Percentiles rank a stretch among this genome's conserved stretches.
Evolutionary conservation across 2,329 filamentous ascomycete genomes (phyloP).

Genomic region (Trichothecium roseum): DNA sequence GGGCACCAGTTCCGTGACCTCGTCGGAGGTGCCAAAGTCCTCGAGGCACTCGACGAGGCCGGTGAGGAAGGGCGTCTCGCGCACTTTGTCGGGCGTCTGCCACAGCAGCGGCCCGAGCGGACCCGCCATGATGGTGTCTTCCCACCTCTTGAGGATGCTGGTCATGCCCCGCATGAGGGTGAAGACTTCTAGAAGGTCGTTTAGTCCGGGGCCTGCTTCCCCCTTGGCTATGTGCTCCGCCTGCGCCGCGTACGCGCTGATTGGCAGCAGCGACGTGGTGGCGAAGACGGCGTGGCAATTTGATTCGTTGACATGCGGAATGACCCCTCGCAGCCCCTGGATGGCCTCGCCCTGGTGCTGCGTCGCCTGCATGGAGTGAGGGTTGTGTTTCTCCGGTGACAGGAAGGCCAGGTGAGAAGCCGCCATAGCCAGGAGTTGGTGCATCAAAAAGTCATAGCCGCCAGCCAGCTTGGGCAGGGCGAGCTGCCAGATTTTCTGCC

Average conservation of each 20-base stretch:
- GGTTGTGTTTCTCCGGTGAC: slow-evolving; percentile 12
- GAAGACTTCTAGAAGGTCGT: slow-evolving; percentile 21
- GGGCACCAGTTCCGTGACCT: background rate
- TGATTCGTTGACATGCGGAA: slow-evolving; percentile 14
- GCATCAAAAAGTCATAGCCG: slow-evolving; percentile 16
- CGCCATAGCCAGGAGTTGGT: slow-evolving; percentile 19
- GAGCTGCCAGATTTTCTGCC: slow-evolving; percentile 21
- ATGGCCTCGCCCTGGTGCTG: slow-evolving; percentile 22
- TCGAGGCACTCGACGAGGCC: background rate
- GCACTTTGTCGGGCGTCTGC: too few species aligned
- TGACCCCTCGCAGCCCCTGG: slow-evolving; percentile 15
- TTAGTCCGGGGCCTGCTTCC: slow-evolving; percentile 11
- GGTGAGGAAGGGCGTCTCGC: too few species aligned
- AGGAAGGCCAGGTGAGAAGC: slow-evolving; percentile 18
- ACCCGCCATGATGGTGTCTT: slow-evolving; percentile 4
- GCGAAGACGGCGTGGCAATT: slow-evolving; percentile 22
- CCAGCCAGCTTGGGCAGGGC: slow-evolving; percentile 15
- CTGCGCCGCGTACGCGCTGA: slow-evolving; percentile 19
- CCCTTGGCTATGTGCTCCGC: slow-evolving; percentile 7
- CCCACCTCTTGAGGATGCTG: slow-evolving; percentile 15
- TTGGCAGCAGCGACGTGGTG: slow-evolving; percentile 18
- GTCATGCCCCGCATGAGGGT: slow-evolving; percentile 19
- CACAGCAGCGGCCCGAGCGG: slow-evolving; percentile 1
- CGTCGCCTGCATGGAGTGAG: slow-evolving; percentile 16
- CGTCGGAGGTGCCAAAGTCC: background rate